A percentile compares a stretch with the other conserved stretches of the same genome.
phyloP scores from a whole-genome alignment of 1,284 basidiomycete genomes.

The Marasmius fiardii region DNA sequence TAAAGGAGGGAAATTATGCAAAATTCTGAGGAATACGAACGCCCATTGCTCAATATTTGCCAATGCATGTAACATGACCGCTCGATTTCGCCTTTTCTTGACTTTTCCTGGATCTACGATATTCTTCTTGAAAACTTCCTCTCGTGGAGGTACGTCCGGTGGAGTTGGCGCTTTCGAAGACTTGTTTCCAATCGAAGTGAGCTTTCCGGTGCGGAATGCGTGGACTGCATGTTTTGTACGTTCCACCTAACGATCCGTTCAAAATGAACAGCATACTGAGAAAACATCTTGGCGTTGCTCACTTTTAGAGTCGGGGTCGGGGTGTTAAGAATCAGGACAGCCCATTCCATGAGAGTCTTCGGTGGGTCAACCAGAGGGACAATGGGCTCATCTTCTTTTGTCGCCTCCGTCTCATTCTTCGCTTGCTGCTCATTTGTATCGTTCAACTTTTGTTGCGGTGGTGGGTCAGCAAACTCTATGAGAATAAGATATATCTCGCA shows the following conservation, averaged over 20 bases:
- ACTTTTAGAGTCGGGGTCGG: slow-evolving; percentile 67
- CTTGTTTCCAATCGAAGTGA: slow-evolving; percentile 63
- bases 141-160: slow-evolving; percentile 69
- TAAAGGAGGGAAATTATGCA: neutral
- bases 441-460: slow-evolving; percentile 30
- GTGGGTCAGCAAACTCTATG: slow-evolving; percentile 75
- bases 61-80: slow-evolving; percentile 77
- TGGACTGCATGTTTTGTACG: slow-evolving; percentile 69
- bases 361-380: slow-evolving; percentile 49
- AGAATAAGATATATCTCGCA: slow-evolving; percentile 5
- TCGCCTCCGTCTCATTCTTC: neutral
- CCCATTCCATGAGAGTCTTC: slow-evolving; percentile 72
- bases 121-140: slow-evolving; percentile 47
- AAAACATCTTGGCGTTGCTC: slow-evolving; percentile 1
- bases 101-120: slow-evolving; percentile 64
- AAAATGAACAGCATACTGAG: neutral
- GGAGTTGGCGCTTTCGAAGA: slow-evolving; percentile 48
- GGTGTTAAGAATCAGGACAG: slow-evolving; percentile 72
- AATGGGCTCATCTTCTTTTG: slow-evolving; percentile 33
- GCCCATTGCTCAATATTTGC: slow-evolving; percentile 95
- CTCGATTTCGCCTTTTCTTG: slow-evolving; percentile 63
- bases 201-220: slow-evolving; percentile 66
- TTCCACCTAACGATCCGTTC: slow-evolving; percentile 42
- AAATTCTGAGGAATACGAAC: slow-evolving; percentile 39
- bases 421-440: slow-evolving; percentile 2